These are phyloP conservation scores for Linanthus parryae DNA, from an alignment of 148 eudicot species.

Conservation along the genomic window DNA sequence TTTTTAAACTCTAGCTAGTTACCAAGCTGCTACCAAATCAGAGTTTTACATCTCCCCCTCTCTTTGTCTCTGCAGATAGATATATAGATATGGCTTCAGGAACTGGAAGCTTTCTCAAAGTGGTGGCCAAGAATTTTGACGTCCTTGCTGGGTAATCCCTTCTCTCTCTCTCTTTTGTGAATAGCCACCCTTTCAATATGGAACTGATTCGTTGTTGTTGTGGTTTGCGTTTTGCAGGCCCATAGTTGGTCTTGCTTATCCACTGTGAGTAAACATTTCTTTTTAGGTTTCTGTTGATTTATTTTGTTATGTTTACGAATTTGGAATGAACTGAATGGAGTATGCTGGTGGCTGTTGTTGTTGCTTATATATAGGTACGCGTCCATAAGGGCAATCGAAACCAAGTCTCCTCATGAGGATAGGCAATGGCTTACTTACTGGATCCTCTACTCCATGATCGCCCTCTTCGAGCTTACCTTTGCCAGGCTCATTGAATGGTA, in stretches of 20 bases:
- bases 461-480: slow-evolving; percentile 93
- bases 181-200: too few relatives aligned
- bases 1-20: too few relatives aligned
- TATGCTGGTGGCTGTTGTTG: background rate
- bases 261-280: slow-evolving; percentile 56
- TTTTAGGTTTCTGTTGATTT: background rate
- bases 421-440: slow-evolving; percentile 99
- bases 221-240: slow-evolving; percentile 64
- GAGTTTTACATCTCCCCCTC: too few relatives aligned
- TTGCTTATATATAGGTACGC: slow-evolving; percentile 51
- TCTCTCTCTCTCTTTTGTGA: too few relatives aligned
- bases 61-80: too few relatives aligned
- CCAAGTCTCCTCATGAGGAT: slow-evolving; percentile 74
- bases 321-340: background rate
- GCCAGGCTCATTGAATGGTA: slow-evolving; percentile 81
- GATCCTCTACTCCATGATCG: slow-evolving; percentile 86
- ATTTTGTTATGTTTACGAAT: background rate
- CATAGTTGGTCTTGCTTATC: slow-evolving; percentile 83
- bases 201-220: slow-evolving; percentile 7
- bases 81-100: too few relatives aligned
- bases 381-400: slow-evolving; percentile 87
- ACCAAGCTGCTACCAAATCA: too few relatives aligned
- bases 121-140: slow-evolving; percentile 60
- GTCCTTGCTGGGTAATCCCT: slow-evolving; percentile 79
- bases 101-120: slow-evolving; percentile 53